Conservation (phyloP, 1,139 yeast species). For the Blastobotrys petasosporus region DNA sequence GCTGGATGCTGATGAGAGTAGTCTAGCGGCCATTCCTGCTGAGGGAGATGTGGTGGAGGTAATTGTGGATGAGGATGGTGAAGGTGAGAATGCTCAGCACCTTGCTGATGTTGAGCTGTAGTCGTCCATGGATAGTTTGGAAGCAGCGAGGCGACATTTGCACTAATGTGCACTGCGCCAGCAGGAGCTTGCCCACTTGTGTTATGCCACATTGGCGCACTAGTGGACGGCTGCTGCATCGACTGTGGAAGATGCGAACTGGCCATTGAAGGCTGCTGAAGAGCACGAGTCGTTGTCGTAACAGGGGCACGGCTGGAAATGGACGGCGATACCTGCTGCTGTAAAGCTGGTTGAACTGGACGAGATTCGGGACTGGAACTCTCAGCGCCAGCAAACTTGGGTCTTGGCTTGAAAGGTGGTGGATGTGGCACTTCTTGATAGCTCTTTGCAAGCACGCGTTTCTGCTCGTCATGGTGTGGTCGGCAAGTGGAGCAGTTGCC, state of each 20-base stretch:
- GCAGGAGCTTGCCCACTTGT: neutral
- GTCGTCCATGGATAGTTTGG: constrained; percentile 12
- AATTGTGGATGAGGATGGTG: no score
- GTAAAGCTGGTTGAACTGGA: no score
- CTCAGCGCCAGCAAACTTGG: neutral
- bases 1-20: neutral
- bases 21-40: constrained; percentile 4
- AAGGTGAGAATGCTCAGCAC: constrained; percentile 1
- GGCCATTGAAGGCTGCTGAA: no score
- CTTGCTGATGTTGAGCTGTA: constrained; percentile 1
- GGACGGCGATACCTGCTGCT: no score
- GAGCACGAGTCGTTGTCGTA: no score
- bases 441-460: neutral
- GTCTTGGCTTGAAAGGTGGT: constrained; percentile 1
- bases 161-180: constrained; percentile 14
- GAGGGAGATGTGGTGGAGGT: no score
- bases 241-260: no score
- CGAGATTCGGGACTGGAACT: no score
- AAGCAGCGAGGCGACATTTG: constrained; percentile 16
- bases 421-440: constrained; percentile 1
- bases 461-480: constrained; percentile 5
- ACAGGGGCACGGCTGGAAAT: no score
- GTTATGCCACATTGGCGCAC: no score
- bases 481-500: constrained; percentile 12
- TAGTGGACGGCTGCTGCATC: no score